phyloP scores from a whole-genome alignment of 106 monocot species.

The Apostasia ramifera region DNA sequence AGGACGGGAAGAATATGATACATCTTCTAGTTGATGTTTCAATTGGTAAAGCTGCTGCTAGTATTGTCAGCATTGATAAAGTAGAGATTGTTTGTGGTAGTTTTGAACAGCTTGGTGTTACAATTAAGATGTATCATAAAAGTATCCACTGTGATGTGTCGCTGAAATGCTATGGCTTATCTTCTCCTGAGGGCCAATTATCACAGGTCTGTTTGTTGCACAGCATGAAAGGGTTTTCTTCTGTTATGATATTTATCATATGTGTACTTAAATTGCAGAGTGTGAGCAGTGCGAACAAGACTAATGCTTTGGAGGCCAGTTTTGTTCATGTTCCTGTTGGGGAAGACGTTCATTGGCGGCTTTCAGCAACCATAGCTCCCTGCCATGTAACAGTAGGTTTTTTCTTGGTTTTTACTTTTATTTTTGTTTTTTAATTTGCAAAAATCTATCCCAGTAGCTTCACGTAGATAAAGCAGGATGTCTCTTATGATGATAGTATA shows the following conservation, averaged over 20 bases:
- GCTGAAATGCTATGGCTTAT: conserved; percentile 79
- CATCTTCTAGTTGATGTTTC: conserved; percentile 74
- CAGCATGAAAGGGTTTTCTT: not conserved
- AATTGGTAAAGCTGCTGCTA: conserved; percentile 74
- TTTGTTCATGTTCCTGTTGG: conserved; percentile 74
- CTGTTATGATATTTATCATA: not conserved
- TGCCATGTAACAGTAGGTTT: conserved; percentile 87
- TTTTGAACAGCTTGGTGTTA: conserved; percentile 85
- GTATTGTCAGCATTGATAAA: conserved; percentile 56
- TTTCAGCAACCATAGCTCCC: conserved; percentile 86
- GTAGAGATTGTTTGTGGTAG: conserved; percentile 86
- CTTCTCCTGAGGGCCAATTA: conserved; percentile 89
- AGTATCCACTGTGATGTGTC: conserved; percentile 72
- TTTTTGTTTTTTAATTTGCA: no score
- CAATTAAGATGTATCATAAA: conserved; percentile 68
- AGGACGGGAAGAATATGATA: conserved; percentile 54
- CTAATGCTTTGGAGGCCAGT: conserved; percentile 75
- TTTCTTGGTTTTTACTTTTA: not conserved
- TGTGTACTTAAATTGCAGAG: conserved; percentile 35
- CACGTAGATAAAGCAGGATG: not conserved
- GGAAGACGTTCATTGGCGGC: conserved; percentile 84
- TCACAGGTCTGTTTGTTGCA: conserved; percentile 55
- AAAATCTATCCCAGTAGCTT: not conserved
- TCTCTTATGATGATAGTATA: not conserved
- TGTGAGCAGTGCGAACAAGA: conserved; percentile 72